Evolutionary conservation across 1,284 basidiomycete species (phyloP), one percentile per base, ranked within the genome.

Genomic region (Laetiporus sulphureus): DNA sequence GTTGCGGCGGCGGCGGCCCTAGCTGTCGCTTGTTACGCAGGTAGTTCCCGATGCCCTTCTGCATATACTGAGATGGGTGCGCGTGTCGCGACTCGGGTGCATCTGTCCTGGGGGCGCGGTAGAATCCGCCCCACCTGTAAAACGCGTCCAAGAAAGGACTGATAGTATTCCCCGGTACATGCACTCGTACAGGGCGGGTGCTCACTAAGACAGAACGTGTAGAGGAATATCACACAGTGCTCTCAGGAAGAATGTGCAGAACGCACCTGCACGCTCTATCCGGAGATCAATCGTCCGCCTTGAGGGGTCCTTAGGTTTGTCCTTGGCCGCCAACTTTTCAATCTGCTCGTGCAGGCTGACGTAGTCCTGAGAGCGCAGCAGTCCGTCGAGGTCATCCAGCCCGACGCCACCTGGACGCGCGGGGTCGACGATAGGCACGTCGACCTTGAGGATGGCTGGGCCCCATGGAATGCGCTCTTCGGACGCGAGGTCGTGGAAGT

Each of bases 401-500:
- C 67, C 62, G 11, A 57, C 50, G 22, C 68, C 66, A 4, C 67
- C 68, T 7, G 50, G 49, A 20, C 41, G 38, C 19, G 45, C 30
- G 4, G n/a, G 3, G 4, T 44, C 42, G 22, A 52, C 16, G 11
- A 50, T 34, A 8, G 63, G 54, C 31, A 54, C 56, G 55, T 37
- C 46, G 40, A 46, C 47, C 33, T 46, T 54, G 45, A 45, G 54
- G 41, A 29, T 44, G 11, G 37, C 42, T 1, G 40, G 42, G 4
- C 33, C 34, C 15, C 38, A 42, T 8, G 69, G 65, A 21, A 72
- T 48, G 12, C 58, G 59, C 25, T 62, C 42, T 30, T 66, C 54
- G 2, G 73, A 67, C 15, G 59, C 61, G 5, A 65, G 55, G 20
- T 72, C 64, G 24, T 60, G 60, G 50, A 78, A 79, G 5, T 66